A percentile compares a stretch with the other conserved stretches of the same genome.
phyloP scores from a whole-genome alignment of 2,329 filamentous ascomycete species.

The Penicillium crustosum region DNA sequence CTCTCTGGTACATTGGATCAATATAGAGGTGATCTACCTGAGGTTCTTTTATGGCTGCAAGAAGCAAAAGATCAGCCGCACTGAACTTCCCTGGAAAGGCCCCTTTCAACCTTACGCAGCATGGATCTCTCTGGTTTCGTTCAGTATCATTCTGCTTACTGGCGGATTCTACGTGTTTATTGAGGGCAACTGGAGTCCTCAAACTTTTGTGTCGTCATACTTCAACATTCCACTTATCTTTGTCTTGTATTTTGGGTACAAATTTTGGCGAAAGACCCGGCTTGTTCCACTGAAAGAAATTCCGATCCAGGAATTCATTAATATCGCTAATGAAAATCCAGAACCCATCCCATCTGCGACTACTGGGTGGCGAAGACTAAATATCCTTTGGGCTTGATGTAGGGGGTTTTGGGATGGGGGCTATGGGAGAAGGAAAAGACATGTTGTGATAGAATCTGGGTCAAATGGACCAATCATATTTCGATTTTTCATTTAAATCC shows the following conservation, averaged over 20 bases:
- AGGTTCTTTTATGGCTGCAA: conserved; percentile 50
- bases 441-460: neutral
- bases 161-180: conserved; percentile 59
- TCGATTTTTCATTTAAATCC: neutral
- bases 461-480: neutral
- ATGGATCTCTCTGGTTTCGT: conserved; percentile 52
- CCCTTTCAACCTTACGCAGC: conserved; percentile 60
- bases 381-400: conserved; percentile 1
- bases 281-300: conserved; percentile 32
- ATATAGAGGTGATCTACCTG: conserved; percentile 56
- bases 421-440: neutral
- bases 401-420: neutral
- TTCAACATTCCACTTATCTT: conserved; percentile 61
- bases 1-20: conserved; percentile 55
- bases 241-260: conserved; percentile 47
- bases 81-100: conserved; percentile 49
- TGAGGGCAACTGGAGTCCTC: conserved; percentile 43
- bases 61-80: conserved; percentile 36
- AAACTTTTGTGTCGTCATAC: conserved; percentile 60
- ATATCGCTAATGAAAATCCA: neutral
- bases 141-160: conserved; percentile 60
- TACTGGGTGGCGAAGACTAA: neutral
- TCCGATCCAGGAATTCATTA: conserved; percentile 26
- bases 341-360: neutral
- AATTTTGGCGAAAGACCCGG: conserved; percentile 34